Conservation (phyloP, 2,329 filamentous ascomycete genomes). For the Arthrobotrys sinensis region DNA sequence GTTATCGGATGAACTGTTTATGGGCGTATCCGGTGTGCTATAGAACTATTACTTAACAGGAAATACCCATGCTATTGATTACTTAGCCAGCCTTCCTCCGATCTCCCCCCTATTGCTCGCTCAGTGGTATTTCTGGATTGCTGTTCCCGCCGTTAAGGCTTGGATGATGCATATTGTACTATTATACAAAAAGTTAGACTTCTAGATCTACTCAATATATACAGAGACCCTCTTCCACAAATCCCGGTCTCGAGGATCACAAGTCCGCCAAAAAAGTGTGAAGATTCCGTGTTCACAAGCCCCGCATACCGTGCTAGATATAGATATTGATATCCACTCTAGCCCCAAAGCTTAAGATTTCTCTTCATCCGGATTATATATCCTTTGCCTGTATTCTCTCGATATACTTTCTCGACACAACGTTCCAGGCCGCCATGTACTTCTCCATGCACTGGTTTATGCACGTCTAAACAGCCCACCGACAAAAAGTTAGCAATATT, state of each 20-base stretch:
- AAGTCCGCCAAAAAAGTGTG: constrained; percentile 2
- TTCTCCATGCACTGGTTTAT: constrained; percentile 85
- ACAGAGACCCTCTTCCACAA: constrained; percentile 2
- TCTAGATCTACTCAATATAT: constrained; percentile 19
- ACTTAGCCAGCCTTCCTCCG: not conserved
- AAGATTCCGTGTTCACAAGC: constrained; percentile 1
- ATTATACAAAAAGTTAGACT: constrained; percentile 33
- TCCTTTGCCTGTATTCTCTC: constrained; percentile 73
- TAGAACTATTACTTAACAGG: too few relatives aligned
- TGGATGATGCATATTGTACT: constrained; percentile 23
- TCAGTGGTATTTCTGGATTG: not conserved
- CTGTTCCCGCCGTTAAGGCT: not conserved
- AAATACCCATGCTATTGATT: not conserved
- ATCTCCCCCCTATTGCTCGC: not conserved
- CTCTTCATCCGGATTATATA: not conserved
- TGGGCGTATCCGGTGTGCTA: too few relatives aligned
- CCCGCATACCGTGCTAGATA: not conserved
- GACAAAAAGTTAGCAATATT: not conserved
- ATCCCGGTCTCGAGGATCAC: not conserved
- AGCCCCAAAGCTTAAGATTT: not conserved
- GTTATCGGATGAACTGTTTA: not conserved
- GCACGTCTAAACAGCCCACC: constrained; percentile 71
- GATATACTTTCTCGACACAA: constrained; percentile 79
- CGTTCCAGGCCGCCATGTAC: constrained; percentile 86
- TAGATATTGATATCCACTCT: not conserved